Evolutionary conservation across 768 basidiomycete species (phyloP), one percentile per base, ranked within the genome.

Genomic region (Leccinum truebloodii): DNA sequence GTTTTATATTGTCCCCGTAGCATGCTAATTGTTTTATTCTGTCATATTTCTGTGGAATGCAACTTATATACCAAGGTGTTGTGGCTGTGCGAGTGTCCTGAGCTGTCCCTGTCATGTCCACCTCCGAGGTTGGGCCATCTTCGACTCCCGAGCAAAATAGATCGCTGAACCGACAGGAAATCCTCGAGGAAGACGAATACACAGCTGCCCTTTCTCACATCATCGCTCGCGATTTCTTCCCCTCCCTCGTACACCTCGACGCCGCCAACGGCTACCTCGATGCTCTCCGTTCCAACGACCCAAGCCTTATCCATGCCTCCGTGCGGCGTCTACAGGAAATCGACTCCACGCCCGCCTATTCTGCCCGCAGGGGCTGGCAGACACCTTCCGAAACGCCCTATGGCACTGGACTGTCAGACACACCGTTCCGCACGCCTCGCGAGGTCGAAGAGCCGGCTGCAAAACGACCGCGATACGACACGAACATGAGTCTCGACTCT

Each of bases 151-250:
- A 32, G 52, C 53, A 69, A 24, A 76, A 78, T 63, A 83, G 81
- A 26, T 94, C 92, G 18, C 78, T 94, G 59, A 89, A 89, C 70
- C 77, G 80, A 14, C 92, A 94, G 68, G 69, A 80, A 13, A 80
- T 93, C 14, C 83, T 92, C 14, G 90, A 93, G 53, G 97, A 99
- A 79, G 97, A 98, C 63, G 94, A 95, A 71, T 98, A 98, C 73
- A 95, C 94, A 2, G 86, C 85, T 51, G 91, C 90, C 1, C 81
- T 99, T 22, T 93, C 92, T 12, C 83, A 87, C 52, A 98, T 98
- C 68, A 98, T 98, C 68, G 90, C 92, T 41, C 88, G 97, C 53
- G 96, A 98, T 77, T 99, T 99, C 82, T 99, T 98, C 70, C 97
- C 97, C 0, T 93, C 93, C 13, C 84, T 98, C 10, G 86, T 89